Percentiles rank a stretch among this genome's conserved stretches.
phyloP scores from a whole-genome alignment of 495 filamentous ascomycete genomes.

The Pseudotulostoma volvatum region DNA sequence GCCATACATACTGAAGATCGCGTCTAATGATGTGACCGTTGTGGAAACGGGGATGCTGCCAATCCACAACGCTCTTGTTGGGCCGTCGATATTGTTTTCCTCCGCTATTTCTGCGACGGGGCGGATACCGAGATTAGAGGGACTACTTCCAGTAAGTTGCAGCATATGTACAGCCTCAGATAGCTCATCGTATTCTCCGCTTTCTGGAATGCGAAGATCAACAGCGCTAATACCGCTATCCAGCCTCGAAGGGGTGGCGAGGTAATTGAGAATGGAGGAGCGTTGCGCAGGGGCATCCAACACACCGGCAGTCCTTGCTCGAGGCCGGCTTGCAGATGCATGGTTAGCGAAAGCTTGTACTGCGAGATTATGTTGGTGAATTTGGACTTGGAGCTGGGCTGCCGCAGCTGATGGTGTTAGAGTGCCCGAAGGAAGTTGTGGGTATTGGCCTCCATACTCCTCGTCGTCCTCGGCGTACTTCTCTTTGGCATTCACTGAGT shows the following conservation, averaged over 20 bases:
- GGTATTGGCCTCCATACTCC: constrained; percentile 44
- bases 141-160: constrained; percentile 49
- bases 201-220: constrained; percentile 57
- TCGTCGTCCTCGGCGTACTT: constrained; percentile 93
- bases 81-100: constrained; percentile 69
- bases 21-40: constrained; percentile 78
- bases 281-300: constrained; percentile 66
- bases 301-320: constrained; percentile 80
- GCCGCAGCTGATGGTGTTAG: constrained; percentile 52
- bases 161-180: constrained; percentile 64
- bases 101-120: constrained; percentile 32
- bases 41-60: constrained; percentile 97
- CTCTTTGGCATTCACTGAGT: constrained; percentile 96
- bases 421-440: constrained; percentile 47
- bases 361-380: constrained; percentile 82
- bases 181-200: constrained; percentile 54
- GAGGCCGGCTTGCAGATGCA: constrained; percentile 63
- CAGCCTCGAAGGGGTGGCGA: constrained; percentile 59
- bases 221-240: constrained; percentile 71
- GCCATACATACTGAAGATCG: constrained; percentile 83
- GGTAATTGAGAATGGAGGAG: constrained; percentile 57
- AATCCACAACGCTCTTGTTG: constrained; percentile 89
- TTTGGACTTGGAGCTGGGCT: constrained; percentile 65
- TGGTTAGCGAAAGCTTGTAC: constrained; percentile 82
- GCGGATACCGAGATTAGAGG: constrained; percentile 35